These are phyloP conservation scores for Monosporascus sp. DNA, from an alignment of 2,329 filamentous ascomycete genomes.

Conservation along the genomic window DNA sequence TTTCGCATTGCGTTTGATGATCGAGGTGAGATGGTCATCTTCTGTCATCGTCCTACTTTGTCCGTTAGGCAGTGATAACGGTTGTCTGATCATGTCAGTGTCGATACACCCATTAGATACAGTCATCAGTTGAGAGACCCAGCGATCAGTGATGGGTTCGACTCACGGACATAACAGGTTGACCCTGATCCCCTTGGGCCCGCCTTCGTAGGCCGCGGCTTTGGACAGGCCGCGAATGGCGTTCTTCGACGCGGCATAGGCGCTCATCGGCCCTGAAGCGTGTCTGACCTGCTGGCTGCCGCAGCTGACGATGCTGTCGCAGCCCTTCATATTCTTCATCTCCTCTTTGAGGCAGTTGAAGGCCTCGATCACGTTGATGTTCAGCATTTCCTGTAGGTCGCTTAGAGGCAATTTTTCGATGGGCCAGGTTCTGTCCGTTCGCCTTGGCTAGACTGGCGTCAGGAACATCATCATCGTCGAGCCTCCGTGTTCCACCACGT, in stretches of 20 bases:
- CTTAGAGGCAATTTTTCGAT: constrained; percentile 26
- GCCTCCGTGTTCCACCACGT: background rate
- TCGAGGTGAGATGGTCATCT: constrained; percentile 3
- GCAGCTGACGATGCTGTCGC: constrained; percentile 40
- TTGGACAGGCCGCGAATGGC: constrained; percentile 22
- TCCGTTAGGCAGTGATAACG: constrained; percentile 3
- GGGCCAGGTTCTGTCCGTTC: background rate
- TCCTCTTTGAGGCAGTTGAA: constrained; percentile 46
- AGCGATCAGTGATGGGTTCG: background rate
- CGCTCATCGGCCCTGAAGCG: constrained; percentile 25
- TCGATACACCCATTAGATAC: constrained; percentile 3
- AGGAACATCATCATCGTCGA: background rate
- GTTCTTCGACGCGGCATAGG: constrained; percentile 25
- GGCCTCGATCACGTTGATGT: constrained; percentile 38
- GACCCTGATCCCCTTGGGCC: constrained; percentile 8
- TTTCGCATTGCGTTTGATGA: constrained; percentile 23
- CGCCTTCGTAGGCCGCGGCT: constrained; percentile 25
- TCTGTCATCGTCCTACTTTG: constrained; percentile 1
- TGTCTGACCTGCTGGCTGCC: constrained; percentile 34
- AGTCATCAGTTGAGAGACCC: too few species aligned
- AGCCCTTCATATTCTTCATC: constrained; percentile 31
- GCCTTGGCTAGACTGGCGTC: background rate
- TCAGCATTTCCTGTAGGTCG: constrained; percentile 35
- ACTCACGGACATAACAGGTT: constrained; percentile 16
- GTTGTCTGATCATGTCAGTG: constrained; percentile 4